Percentiles rank a stretch among this genome's conserved stretches.
Evolutionary conservation across 495 filamentous ascomycete genomes (phyloP).

Genomic region (Bacidia gigantensis): DNA sequence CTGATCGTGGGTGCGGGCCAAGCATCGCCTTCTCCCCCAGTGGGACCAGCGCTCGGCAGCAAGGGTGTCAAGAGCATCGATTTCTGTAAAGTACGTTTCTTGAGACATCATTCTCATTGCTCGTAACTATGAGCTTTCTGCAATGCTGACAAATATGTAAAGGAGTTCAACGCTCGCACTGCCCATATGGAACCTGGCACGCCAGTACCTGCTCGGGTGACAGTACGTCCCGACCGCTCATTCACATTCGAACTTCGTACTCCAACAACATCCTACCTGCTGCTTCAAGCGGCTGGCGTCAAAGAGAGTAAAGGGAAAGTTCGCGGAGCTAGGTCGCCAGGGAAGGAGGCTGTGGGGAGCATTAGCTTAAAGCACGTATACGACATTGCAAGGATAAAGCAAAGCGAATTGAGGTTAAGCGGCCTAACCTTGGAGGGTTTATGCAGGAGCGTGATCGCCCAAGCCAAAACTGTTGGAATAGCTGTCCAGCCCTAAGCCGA

Average conservation of each 20-base stretch:
- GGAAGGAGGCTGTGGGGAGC: slow-evolving; percentile 64
- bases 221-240: slow-evolving; percentile 81
- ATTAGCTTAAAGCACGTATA: slow-evolving; percentile 92
- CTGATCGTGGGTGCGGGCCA: slow-evolving; percentile 97
- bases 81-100: slow-evolving; percentile 77
- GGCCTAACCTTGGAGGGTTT: slow-evolving; percentile 69
- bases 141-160: too few relatives aligned
- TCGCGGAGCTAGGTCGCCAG: slow-evolving; percentile 63
- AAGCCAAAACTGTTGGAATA: slow-evolving; percentile 81
- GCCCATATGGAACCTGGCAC: slow-evolving; percentile 69
- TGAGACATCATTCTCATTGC: neutral
- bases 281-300: slow-evolving; percentile 72
- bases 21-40: slow-evolving; percentile 88
- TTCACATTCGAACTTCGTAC: slow-evolving; percentile 92
- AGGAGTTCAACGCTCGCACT: slow-evolving; percentile 98
- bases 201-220: slow-evolving; percentile 80
- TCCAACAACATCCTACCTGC: slow-evolving; percentile 75
- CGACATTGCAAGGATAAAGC: slow-evolving; percentile 96
- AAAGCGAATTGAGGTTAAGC: slow-evolving; percentile 64
- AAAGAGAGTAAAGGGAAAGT: slow-evolving; percentile 61
- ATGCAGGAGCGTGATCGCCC: slow-evolving; percentile 70
- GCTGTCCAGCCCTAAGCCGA: slow-evolving; percentile 51
- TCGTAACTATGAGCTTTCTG: neutral
- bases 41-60: slow-evolving; percentile 90
- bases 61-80: slow-evolving; percentile 99